Percentiles rank a stretch among this genome's conserved stretches.
Conservation (phyloP, 257 asterid species). For the Perilla frutescens region DNA sequence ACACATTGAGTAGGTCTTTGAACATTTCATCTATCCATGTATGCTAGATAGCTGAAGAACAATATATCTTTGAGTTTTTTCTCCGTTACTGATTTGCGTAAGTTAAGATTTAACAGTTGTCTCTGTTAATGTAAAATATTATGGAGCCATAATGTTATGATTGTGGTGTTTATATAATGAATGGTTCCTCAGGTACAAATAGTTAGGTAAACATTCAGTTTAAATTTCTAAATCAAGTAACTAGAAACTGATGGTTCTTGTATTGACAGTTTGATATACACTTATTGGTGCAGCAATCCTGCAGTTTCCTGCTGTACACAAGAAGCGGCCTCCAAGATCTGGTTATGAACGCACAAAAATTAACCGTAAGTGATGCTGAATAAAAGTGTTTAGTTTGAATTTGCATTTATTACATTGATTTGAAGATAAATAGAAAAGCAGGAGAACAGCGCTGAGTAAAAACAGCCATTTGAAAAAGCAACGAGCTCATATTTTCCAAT, state of each 20-base stretch:
- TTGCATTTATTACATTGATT: constrained; percentile 27
- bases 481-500: constrained; percentile 20
- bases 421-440: constrained; percentile 6
- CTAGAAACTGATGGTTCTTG: constrained; percentile 28
- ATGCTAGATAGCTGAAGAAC: background rate
- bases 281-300: constrained; percentile 81
- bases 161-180: constrained; percentile 28
- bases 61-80: background rate
- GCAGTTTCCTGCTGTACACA: constrained; percentile 89
- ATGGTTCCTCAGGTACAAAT: constrained; percentile 13
- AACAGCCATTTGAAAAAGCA: constrained; percentile 25
- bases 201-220: constrained; percentile 27
- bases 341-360: constrained; percentile 88
- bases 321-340: constrained; percentile 75
- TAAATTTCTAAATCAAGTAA: constrained; percentile 21
- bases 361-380: constrained; percentile 60
- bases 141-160: constrained; percentile 16
- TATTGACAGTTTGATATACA: constrained; percentile 47
- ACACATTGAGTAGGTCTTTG: background rate
- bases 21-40: constrained; percentile 11
- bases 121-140: constrained; percentile 17
- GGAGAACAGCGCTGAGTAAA: constrained; percentile 7
- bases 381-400: constrained; percentile 28
- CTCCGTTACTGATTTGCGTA: no score
- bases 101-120: background rate